Evolutionary conservation across 208 protist species (phyloP).

Genomic region (Crithidia expoeki): DNA sequence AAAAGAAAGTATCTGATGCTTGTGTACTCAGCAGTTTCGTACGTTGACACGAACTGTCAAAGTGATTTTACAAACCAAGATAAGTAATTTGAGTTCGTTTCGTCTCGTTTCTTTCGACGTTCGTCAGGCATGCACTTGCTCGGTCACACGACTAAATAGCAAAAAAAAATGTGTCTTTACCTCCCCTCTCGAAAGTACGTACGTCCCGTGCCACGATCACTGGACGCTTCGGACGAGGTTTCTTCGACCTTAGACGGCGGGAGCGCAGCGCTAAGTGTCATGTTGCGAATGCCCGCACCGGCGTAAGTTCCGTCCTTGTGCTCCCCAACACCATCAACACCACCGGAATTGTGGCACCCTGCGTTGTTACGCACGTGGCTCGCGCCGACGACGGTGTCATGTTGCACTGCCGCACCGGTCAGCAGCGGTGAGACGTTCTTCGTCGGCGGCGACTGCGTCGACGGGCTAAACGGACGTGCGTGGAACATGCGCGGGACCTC

Average conservation of each 20-base stretch:
- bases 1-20: too few relatives aligned
- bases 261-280: not conserved
- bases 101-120: too few relatives aligned
- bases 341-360: constrained; percentile 2
- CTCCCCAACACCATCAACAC: not conserved
- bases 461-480: not conserved
- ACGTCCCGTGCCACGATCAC: not conserved
- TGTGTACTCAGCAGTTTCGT: too few relatives aligned
- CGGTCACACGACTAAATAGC: too few relatives aligned
- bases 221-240: not conserved
- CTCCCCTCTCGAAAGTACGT: too few relatives aligned
- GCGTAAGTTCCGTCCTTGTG: not conserved
- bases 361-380: not conserved
- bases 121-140: too few relatives aligned
- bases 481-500: not conserved
- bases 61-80: too few relatives aligned
- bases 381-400: not conserved
- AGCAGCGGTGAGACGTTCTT: not conserved
- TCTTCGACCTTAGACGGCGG: not conserved
- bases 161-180: too few relatives aligned
- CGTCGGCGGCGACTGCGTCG: not conserved
- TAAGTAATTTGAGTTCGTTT: too few relatives aligned
- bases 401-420: not conserved
- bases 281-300: not conserved
- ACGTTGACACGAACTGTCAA: too few relatives aligned